Conservation (phyloP, 2,329 filamentous ascomycete genomes). For the Sphaerulina musiva region DNA sequence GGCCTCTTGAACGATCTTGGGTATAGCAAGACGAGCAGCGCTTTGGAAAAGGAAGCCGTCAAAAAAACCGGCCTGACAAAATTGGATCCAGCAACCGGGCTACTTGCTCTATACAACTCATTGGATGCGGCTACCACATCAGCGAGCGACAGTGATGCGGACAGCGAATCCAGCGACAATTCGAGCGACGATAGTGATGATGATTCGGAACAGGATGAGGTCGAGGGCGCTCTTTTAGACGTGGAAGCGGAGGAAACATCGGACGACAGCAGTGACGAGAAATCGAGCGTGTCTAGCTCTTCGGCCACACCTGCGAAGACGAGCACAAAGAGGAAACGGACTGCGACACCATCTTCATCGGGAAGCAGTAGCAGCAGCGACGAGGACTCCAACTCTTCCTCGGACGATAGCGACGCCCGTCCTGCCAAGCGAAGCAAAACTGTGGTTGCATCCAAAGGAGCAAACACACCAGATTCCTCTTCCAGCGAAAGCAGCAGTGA, state of each 20-base stretch:
- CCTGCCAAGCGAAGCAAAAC: constrained; percentile 30
- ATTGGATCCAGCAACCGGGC: neutral
- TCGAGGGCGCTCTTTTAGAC: constrained; percentile 18
- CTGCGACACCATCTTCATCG: constrained; percentile 17
- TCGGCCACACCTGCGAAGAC: constrained; percentile 6
- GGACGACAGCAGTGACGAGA: constrained; percentile 22
- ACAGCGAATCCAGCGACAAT: constrained; percentile 17
- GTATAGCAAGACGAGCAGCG: constrained; percentile 29
- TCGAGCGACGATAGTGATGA: constrained; percentile 15
- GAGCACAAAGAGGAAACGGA: constrained; percentile 22
- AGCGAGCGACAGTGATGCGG: constrained; percentile 12
- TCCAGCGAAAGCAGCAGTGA: constrained; percentile 18
- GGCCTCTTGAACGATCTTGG: constrained; percentile 31
- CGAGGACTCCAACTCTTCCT: constrained; percentile 6
- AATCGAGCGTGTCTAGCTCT: constrained; percentile 11
- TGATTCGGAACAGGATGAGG: constrained; percentile 14
- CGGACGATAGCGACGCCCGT: constrained; percentile 27
- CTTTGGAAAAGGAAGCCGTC: constrained; percentile 30
- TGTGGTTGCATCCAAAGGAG: constrained; percentile 17
- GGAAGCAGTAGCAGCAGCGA: constrained; percentile 6
- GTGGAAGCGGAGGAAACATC: constrained; percentile 24
- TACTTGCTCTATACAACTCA: constrained; percentile 25
- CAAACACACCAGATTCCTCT: constrained; percentile 22
- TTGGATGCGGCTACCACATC: constrained; percentile 4
- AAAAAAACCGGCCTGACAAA: constrained; percentile 23